Evolutionary conservation across 495 filamentous ascomycete genomes (phyloP), one percentile per base, ranked within the genome.

Genomic region (Aspergillus wentii): DNA sequence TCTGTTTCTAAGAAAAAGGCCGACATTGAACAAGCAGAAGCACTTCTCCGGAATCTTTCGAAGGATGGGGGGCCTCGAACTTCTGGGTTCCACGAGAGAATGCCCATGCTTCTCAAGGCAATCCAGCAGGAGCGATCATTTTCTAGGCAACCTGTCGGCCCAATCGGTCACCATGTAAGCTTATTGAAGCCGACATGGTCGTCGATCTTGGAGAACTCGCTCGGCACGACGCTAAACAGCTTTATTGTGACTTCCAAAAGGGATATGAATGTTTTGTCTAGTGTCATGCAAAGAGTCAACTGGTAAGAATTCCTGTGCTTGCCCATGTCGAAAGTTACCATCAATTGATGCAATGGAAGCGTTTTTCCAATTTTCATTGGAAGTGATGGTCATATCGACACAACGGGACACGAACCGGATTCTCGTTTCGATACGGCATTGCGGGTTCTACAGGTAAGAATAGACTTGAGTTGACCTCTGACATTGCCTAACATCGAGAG

Each of bases 111-210:
- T 8, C 52, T 94, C 3, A 68, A 55, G 20, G 69, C 72, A 7
- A 88, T 97, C 49, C 69, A 77, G 5, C 60, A 71, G 28, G 87
- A 95, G 35, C 47, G 38, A 2, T 59, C 78, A 1, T 96, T 92
- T 45, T 57, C 62, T 16, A 64, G 72, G 25, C 83, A 73, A 29
- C 92, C 94, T 31, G 69, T 96, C 22, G 92, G 92, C 0, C 92
- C 92, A 1, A 72, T 96, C 9, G 94, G 88, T 16, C 62, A 76
- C 8, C 74, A 88, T 49, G 69, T 97, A 16, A 78, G 75, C 35
- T 59, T 97, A 25, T 67, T 79, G 17, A 79, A 92, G 42, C 84
- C 85, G 5, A 67, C 85, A 50, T 99, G 92, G 92, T 82, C 82
- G 5, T 77, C 72, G n/a, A 77, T 90, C 35, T 55, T 97, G 7